Base-by-base conservation (phyloP, 495 filamentous ascomycete species). In the Hyaloscypha variabilis region DNA sequence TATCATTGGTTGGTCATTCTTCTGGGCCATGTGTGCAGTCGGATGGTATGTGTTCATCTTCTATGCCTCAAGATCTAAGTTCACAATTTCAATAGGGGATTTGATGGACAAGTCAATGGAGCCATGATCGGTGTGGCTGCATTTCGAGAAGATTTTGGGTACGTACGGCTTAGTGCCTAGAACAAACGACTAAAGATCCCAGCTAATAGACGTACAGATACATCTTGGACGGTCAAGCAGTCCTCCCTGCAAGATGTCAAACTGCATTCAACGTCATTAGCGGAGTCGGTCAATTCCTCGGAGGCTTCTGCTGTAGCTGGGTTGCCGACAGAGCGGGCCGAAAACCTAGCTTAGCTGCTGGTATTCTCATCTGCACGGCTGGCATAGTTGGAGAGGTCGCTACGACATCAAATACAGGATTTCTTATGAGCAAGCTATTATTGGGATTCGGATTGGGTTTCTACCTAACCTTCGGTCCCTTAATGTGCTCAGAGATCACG, bases 81-180 rank as follows among this genome's bases (percentile, higher is more conserved):
- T n/a, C 21, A 51, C 4, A 34, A 13, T 31, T 50, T 31, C 10
- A 24, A 17, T 29, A 65, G 77, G 77, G 77, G 76, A 6, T 80
- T 78, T 46, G 77, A 80, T 65, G 74, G 71, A 24, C 77, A 80
- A 62, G 71, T 80, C 51, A 80, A 74, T 46, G 76, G 77, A 1
- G 72, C 74, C 1, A 72, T 77, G 57, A 68, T 79, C 42, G 66
- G 71, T 26, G 71, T 77, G 0, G 73, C 77, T 29, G 65, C 73
- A 24, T 79, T 79, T 55, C 69, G 76, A 8, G 30, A 55, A 23
- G 64, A 76, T 24, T 79, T 77, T 67, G 76, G 77, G 62, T 68
- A 61, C 52, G 28, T 46, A 26, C 25, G n/a, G n/a, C n/a, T n/a
- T n/a, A n/a, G n/a, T n/a, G n/a, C 23, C 19, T n/a, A 25, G 4